phyloP scores from a whole-genome alignment of 1,139 yeast species.

The Saccharomyces hybrid region DNA sequence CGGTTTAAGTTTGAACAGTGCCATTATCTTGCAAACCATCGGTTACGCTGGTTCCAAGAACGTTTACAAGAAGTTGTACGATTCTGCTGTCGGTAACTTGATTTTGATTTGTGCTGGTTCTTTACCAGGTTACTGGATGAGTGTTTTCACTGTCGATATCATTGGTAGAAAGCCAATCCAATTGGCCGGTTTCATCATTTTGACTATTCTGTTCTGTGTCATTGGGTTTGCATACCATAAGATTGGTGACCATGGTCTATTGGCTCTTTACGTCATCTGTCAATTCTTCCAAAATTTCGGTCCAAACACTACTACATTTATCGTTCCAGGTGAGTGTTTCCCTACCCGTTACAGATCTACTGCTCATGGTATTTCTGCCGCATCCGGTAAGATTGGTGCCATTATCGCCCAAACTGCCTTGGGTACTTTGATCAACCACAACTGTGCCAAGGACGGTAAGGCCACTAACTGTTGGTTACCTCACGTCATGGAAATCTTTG shows the following conservation, averaged over 20 bases:
- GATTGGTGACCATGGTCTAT: conserved; percentile 53
- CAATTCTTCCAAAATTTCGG: conserved; percentile 88
- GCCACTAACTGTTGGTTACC: conserved; percentile 66
- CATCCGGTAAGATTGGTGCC: conserved; percentile 93
- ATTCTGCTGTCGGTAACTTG: conserved; percentile 81
- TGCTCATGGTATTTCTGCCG: conserved; percentile 97
- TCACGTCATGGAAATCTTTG: conserved; percentile 88
- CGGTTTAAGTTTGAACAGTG: conserved; percentile 76
- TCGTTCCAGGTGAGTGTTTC: conserved; percentile 93
- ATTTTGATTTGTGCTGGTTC: conserved; percentile 87
- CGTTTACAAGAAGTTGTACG: conserved; percentile 57
- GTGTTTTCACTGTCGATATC: conserved; percentile 68
- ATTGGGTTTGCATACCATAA: conserved; percentile 77
- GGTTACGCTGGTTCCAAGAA: conserved; percentile 63
- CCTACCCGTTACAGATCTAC: conserved; percentile 98
- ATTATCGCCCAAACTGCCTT: conserved; percentile 87
- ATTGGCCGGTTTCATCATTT: conserved; percentile 59
- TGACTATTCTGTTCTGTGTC: conserved; percentile 52
- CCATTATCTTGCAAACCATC: conserved; percentile 74
- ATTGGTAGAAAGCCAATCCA: conserved; percentile 81
- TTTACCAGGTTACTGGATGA: conserved; percentile 82
- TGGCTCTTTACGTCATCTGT: conserved; percentile 66
- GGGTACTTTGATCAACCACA: conserved; percentile 76
- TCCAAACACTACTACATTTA: conserved; percentile 93
- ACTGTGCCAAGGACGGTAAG: conserved; percentile 50